Percentiles rank a stretch among this genome's conserved stretches.
Conservation (phyloP, 106 monocot species). For the Xerophyta viscosa region DNA sequence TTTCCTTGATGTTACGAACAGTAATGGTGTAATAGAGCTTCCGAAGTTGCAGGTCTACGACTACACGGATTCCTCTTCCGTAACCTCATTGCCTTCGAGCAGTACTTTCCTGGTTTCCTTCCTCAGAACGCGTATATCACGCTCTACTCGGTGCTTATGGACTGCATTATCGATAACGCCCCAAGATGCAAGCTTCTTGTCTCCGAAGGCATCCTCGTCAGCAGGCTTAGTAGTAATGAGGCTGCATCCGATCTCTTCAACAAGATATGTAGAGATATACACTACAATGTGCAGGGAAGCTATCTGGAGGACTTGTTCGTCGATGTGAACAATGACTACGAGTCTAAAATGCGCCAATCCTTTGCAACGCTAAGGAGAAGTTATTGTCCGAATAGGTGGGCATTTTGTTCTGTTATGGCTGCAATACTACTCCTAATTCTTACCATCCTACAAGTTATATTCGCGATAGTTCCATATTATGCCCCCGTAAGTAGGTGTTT, state of each 20-base stretch:
- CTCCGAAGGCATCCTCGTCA: conserved; percentile 6
- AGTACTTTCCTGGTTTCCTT: conserved; percentile 6
- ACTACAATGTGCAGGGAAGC: not conserved
- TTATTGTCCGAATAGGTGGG: not conserved
- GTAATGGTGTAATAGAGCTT: conserved; percentile 19
- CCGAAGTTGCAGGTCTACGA: conserved; percentile 14
- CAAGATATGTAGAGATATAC: not conserved
- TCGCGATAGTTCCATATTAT: too few relatives aligned
- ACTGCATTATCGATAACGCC: conserved; percentile 19
- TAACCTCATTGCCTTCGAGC: too few relatives aligned
- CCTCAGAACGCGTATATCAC: conserved; percentile 10
- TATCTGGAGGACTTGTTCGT: conserved; percentile 8
- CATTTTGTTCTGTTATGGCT: too few relatives aligned
- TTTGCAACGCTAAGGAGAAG: not conserved
- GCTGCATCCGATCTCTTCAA: conserved; percentile 16
- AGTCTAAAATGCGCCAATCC: conserved; percentile 5
- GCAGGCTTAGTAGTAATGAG: too few relatives aligned
- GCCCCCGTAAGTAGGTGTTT: too few relatives aligned
- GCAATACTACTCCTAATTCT: too few relatives aligned
- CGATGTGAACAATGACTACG: conserved; percentile 11
- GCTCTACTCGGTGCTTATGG: conserved; percentile 17
- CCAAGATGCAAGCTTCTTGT: conserved; percentile 12
- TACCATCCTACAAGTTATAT: too few relatives aligned
- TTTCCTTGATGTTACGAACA: conserved; percentile 16
- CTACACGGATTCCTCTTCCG: conserved; percentile 8